phyloP scores from a whole-genome alignment of 2,329 filamentous ascomycete species.

The Paraconiothyrium brasiliense region DNA sequence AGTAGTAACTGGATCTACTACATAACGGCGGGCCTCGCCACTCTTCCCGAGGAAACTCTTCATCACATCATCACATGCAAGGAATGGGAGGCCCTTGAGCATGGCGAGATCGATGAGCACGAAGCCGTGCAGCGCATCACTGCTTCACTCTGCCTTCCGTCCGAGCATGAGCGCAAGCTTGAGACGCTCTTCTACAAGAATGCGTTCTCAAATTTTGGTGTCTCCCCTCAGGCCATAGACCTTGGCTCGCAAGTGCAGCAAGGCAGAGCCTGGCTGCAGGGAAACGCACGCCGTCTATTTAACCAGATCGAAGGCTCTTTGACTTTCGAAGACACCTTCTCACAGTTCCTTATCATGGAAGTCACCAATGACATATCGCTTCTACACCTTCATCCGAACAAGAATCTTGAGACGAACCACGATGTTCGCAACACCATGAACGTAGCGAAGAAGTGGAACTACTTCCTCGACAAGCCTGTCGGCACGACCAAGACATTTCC shows the following conservation, averaged over 20 bases:
- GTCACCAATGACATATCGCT: conserved; percentile 25
- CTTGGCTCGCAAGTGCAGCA: conserved; percentile 28
- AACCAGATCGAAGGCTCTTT: conserved; percentile 28
- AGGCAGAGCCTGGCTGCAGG: conserved; percentile 30
- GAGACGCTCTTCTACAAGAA: conserved; percentile 44
- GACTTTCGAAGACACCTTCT: conserved; percentile 37
- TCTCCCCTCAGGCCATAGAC: conserved; percentile 26
- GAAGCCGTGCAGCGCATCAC: conserved; percentile 25
- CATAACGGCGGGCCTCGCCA: conserved; percentile 35
- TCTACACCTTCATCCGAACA: conserved; percentile 18
- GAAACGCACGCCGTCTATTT: conserved; percentile 27
- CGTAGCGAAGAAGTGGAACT: conserved; percentile 36
- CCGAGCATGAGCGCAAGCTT: conserved; percentile 45
- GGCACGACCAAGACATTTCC: conserved; percentile 35
- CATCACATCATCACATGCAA: conserved; percentile 35
- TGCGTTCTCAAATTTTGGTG: conserved; percentile 35
- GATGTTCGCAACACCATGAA: conserved; percentile 11
- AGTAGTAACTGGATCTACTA: conserved; percentile 50
- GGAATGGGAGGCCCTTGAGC: conserved; percentile 41
- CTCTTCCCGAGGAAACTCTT: conserved; percentile 30
- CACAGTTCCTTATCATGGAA: conserved; percentile 41
- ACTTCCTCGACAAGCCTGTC: conserved; percentile 29
- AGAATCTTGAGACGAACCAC: conserved; percentile 18
- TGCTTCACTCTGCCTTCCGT: conserved; percentile 32
- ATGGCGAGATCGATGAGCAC: conserved; percentile 34